phyloP scores from a whole-genome alignment of 2,329 filamentous ascomycete genomes.

The Zasmidium angulare region DNA sequence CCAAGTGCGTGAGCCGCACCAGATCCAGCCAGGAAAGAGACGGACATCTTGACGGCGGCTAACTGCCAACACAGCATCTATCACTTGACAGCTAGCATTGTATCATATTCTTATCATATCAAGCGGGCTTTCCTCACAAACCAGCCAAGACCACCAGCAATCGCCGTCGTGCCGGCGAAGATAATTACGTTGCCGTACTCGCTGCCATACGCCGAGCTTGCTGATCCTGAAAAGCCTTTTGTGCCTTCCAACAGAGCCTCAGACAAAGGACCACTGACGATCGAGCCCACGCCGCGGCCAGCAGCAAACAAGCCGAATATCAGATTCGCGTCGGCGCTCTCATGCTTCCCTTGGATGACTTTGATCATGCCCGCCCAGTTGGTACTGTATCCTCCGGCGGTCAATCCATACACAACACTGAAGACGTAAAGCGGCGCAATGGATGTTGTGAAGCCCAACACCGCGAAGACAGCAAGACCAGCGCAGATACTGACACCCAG shows the following conservation, averaged over 20 bases:
- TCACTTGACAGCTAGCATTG: background rate
- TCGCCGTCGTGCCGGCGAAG: constrained; percentile 38
- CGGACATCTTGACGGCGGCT: no score
- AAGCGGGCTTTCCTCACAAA: constrained; percentile 20
- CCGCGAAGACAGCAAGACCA: constrained; percentile 39
- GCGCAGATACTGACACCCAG: constrained; percentile 39
- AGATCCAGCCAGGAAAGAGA: no score
- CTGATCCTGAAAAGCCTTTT: constrained; percentile 17
- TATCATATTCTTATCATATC: constrained; percentile 10
- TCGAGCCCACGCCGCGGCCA: constrained; percentile 53
- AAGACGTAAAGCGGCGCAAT: constrained; percentile 44
- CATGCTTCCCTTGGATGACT: constrained; percentile 21
- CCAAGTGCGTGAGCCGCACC: background rate
- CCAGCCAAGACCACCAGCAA: constrained; percentile 20
- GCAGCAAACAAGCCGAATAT: constrained; percentile 51
- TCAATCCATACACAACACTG: constrained; percentile 43
- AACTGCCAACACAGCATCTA: no score
- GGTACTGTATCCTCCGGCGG: constrained; percentile 41
- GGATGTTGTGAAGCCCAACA: constrained; percentile 48
- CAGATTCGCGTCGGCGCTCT: constrained; percentile 45
- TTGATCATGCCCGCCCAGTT: constrained; percentile 34
- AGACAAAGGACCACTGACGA: constrained; percentile 54
- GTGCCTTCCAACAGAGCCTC: constrained; percentile 43
- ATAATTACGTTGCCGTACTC: constrained; percentile 44
- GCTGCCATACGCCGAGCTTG: constrained; percentile 41